These are phyloP conservation scores for Rhynchosporium agropyri DNA, from an alignment of 2,329 filamentous ascomycete genomes.

Conservation along the genomic window DNA sequence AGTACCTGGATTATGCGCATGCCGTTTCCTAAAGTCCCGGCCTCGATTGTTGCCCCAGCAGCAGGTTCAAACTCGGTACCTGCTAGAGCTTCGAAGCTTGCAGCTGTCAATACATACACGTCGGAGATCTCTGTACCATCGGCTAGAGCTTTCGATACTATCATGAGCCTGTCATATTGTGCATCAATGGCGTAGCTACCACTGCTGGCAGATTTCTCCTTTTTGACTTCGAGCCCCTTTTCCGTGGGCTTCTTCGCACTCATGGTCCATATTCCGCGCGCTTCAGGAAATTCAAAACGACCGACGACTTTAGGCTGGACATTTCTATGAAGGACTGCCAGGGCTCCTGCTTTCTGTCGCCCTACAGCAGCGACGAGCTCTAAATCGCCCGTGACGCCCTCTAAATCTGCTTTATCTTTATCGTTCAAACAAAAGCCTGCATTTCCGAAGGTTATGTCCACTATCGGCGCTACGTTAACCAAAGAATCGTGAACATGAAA, in stretches of 20 bases:
- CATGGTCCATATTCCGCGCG: constrained; percentile 80
- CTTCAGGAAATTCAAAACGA: constrained; percentile 71
- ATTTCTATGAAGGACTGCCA: constrained; percentile 77
- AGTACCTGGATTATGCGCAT: constrained; percentile 86
- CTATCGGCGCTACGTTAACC: constrained; percentile 77
- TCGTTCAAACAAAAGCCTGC: constrained; percentile 49
- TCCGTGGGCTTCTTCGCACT: constrained; percentile 67
- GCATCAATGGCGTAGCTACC: constrained; percentile 59
- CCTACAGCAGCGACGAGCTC: constrained; percentile 66
- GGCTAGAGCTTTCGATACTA: constrained; percentile 68
- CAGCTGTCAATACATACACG: constrained; percentile 74
- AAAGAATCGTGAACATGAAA: constrained; percentile 80
- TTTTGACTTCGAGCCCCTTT: constrained; percentile 54
- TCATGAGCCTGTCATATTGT: constrained; percentile 78
- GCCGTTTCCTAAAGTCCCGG: constrained; percentile 78
- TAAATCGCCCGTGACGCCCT: constrained; percentile 57
- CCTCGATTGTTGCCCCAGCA: constrained; percentile 83
- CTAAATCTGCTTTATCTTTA: constrained; percentile 49
- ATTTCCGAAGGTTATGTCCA: constrained; percentile 71
- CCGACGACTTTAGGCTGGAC: constrained; percentile 74
- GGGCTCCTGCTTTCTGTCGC: constrained; percentile 64
- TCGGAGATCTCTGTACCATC: constrained; percentile 76
- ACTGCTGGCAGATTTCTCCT: constrained; percentile 52
- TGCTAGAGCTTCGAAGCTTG: constrained; percentile 72
- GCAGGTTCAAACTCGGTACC: constrained; percentile 91